Base-by-base conservation (phyloP, 2,329 filamentous ascomycete species). In the Onygenales sp. region DNA sequence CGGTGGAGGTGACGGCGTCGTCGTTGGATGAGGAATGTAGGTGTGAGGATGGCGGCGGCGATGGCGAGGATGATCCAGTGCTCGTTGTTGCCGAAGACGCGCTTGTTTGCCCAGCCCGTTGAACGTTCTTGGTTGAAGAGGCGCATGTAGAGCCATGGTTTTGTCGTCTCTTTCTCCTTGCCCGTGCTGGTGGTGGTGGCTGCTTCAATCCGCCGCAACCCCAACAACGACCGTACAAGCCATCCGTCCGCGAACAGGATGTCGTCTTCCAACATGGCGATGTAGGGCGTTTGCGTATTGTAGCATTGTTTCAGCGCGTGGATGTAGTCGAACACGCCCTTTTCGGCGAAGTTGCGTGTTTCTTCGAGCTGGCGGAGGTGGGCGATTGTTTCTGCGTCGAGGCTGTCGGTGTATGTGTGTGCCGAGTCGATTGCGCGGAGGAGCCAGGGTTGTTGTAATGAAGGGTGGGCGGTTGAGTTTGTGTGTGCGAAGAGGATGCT, bases 231-330 rank as follows among this genome's bases (percentile, higher is more conserved):
- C 5, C 71, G 67, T 42, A 70, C 62, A 56, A 71, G 74, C 74
- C 75, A 77, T 10, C 74, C 74, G 45, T 74, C 71, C 57, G 71
- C 66, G 36, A 72, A 73, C 4, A 77, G 52, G 2, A 70, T 65
- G 56, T 77, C 74, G 56, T 77, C 74, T 56, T 77, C 74, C 3
- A 77, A 58, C 34, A 77, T 70, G 4, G 66, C 62, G 37, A 72
- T 65, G 54, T 74, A 74, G 2, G 67, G 65, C 5, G 72, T 64
- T 14, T 64, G 63, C 5, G 63, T 62, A 33, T 62, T 59, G 21
- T 65, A 56, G 59, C 74, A 76, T 9, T 65, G 64, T 47, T 69
- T 64, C 27, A 76, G 57, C 31, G 75, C 57, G 43, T 71, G 70
- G 8, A 60, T 64, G 55, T 75, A 75, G 56, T 77, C 74, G 52